A percentile compares a stretch with the other conserved stretches of the same genome.
These are phyloP conservation scores for Liriodendron chinense DNA, from an alignment of 164 flowering plant genomes.

Conservation along the genomic window DNA sequence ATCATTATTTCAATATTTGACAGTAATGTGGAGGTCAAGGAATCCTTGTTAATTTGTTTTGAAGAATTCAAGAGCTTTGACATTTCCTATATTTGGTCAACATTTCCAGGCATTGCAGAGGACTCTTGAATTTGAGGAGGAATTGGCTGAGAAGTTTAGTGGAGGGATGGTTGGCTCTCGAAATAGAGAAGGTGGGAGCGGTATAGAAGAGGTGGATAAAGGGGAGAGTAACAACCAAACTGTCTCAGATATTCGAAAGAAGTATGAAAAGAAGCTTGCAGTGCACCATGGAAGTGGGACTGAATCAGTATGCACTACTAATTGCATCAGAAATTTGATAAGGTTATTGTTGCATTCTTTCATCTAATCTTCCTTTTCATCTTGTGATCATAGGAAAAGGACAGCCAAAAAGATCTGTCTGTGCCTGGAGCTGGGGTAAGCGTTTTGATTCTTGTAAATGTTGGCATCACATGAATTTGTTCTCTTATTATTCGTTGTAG, in stretches of 20 bases:
- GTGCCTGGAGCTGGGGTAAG: conserved; percentile 98
- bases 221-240: conserved; percentile 48
- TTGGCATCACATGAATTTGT: not conserved
- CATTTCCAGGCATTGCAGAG: conserved; percentile 74
- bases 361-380: conserved; percentile 8
- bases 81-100: not conserved
- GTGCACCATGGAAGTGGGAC: conserved; percentile 51
- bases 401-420: conserved; percentile 57
- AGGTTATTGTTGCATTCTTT: not conserved
- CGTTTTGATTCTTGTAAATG: not conserved
- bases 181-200: conserved; percentile 46
- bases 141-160: conserved; percentile 90
- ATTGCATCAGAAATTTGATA: conserved; percentile 1
- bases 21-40: not conserved
- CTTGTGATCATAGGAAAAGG: conserved; percentile 53
- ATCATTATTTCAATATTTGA: no score
- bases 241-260: conserved; percentile 81
- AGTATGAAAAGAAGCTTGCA: conserved; percentile 92
- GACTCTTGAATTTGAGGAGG: conserved; percentile 95
- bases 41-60: not conserved
- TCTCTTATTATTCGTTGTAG: not conserved
- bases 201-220: conserved; percentile 57
- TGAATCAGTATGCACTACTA: conserved; percentile 44
- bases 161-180: conserved; percentile 46
- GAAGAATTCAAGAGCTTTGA: not conserved